Conservation (phyloP, 2,329 filamentous ascomycete genomes). For the Aspergillus japonicus region DNA sequence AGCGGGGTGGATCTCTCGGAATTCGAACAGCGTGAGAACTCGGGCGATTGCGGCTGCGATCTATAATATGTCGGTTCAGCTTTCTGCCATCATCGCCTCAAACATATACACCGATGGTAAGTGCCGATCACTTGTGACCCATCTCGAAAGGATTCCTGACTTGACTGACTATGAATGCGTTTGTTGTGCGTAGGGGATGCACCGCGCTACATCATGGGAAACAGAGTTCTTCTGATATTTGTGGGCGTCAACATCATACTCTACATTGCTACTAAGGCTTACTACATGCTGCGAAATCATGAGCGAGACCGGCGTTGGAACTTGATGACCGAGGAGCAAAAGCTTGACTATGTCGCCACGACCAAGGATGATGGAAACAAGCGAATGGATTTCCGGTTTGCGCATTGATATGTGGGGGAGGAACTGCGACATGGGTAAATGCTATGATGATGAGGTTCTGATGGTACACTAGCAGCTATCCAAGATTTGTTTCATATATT, state of each 20-base stretch:
- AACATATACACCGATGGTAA: constrained; percentile 37
- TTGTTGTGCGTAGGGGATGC: constrained; percentile 50
- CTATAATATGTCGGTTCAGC: constrained; percentile 44
- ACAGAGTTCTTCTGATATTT: constrained; percentile 51
- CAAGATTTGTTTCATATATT: no score
- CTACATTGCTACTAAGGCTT: constrained; percentile 43
- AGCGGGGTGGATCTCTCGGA: constrained; percentile 41
- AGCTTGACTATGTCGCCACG: constrained; percentile 29
- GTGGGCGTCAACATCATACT: constrained; percentile 42
- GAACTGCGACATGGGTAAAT: not conserved
- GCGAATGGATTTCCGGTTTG: constrained; percentile 38
- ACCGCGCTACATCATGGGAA: constrained; percentile 55
- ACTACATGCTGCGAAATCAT: constrained; percentile 34
- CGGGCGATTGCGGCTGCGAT: constrained; percentile 38
- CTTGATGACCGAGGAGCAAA: constrained; percentile 30
- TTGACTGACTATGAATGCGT: constrained; percentile 5
- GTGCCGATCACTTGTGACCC: not conserved
- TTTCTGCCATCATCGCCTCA: constrained; percentile 34
- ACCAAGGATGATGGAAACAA: constrained; percentile 36
- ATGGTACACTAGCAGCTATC: no score
- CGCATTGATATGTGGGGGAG: constrained; percentile 20
- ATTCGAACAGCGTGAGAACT: constrained; percentile 40
- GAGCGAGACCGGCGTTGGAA: constrained; percentile 31
- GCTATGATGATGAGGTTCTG: no score
- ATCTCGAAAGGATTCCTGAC: not conserved